These are phyloP conservation scores for Pseudocercospora macadamiae DNA, from an alignment of 2,329 filamentous ascomycete genomes.

Conservation along the genomic window DNA sequence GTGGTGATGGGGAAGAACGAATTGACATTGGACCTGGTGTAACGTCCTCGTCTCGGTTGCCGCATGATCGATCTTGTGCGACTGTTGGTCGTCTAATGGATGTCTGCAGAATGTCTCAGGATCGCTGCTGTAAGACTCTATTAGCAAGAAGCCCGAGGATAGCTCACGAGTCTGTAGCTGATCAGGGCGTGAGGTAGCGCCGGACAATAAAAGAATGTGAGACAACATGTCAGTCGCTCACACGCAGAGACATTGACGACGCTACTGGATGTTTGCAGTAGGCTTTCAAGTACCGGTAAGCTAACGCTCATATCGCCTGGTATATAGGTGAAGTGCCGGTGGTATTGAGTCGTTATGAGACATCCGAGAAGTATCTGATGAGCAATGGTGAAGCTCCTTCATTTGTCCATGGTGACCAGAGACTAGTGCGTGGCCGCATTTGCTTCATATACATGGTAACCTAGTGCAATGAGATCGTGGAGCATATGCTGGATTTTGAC, in stretches of 20 bases:
- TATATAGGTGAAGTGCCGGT: neutral
- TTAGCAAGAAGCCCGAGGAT: neutral
- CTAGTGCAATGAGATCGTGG: neutral
- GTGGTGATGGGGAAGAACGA: too few relatives aligned
- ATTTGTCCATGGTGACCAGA: neutral
- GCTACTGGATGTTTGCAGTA: neutral
- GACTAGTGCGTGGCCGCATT: neutral
- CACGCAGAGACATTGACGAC: neutral
- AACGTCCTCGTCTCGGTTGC: neutral
- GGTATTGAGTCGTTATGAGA: neutral
- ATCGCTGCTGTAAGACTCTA: neutral
- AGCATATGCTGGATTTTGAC: constrained; percentile 2
- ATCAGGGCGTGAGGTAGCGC: neutral
- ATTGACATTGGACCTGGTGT: too few relatives aligned
- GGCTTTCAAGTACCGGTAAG: neutral
- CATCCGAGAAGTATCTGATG: constrained; percentile 2
- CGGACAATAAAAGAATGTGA: neutral
- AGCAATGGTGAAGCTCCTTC: neutral
- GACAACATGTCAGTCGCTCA: neutral
- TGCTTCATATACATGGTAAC: neutral
- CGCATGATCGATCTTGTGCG: neutral
- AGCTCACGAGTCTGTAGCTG: neutral
- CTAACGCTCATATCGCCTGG: neutral
- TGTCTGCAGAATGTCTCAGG: constrained; percentile 3
- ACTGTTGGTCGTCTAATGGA: neutral